These are phyloP conservation scores for Coemansia sp. DNA, from an alignment of 192 early-diverging fungal species.

Conservation along the genomic window DNA sequence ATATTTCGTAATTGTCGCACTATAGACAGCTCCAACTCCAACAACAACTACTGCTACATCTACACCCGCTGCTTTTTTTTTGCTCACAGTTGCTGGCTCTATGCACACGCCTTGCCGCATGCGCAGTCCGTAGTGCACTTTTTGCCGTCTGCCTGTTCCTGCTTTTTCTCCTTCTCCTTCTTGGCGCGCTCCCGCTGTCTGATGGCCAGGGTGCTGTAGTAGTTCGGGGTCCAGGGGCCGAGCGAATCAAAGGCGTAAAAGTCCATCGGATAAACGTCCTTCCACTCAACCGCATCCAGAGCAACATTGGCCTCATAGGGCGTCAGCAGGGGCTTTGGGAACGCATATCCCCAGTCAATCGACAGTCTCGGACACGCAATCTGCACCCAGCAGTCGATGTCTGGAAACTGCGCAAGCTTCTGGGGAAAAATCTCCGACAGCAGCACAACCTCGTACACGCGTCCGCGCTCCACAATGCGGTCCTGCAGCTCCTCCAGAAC, in stretches of 20 bases:
- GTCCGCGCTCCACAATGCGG: constrained; percentile 61
- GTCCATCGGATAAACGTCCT: constrained; percentile 95
- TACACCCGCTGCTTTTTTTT: neutral
- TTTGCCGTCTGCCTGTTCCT: neutral
- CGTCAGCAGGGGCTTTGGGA: constrained; percentile 84
- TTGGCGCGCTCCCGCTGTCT: constrained; percentile 32
- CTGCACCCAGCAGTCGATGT: constrained; percentile 91
- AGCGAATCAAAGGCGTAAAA: constrained; percentile 90
- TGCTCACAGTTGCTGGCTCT: neutral
- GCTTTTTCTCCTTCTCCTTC: neutral
- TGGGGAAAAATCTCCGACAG: constrained; percentile 94
- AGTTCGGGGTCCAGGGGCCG: constrained; percentile 94
- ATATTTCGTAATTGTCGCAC: neutral
- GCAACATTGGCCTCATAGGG: constrained; percentile 95
- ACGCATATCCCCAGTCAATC: constrained; percentile 99
- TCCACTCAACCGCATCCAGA: constrained; percentile 75
- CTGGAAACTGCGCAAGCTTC: constrained; percentile 85
- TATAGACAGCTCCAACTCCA: neutral
- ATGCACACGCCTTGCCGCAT: neutral
- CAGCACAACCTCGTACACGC: constrained; percentile 71
- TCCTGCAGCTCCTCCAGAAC: constrained; percentile 81
- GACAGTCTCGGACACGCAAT: constrained; percentile 94
- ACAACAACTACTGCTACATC: neutral
- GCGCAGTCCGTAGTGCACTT: neutral
- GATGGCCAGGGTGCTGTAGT: constrained; percentile 52